phyloP scores from a whole-genome alignment of 768 basidiomycete species.

The Cyclocybe aegerita region DNA sequence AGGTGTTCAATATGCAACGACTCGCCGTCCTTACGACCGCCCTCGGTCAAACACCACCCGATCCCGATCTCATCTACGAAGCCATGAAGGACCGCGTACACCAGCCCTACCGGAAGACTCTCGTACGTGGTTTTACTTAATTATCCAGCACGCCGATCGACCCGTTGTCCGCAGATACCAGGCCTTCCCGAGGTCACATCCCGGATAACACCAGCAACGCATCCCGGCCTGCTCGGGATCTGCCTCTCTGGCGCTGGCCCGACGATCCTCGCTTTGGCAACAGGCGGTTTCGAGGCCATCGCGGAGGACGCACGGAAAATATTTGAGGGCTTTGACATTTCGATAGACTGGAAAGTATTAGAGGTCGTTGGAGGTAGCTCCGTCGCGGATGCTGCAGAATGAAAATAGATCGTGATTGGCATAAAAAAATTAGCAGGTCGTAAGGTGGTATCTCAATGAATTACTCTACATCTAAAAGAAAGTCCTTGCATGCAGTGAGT shows the following conservation, averaged over 20 bases:
- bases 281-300: conserved; percentile 78
- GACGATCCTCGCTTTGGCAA: conserved; percentile 94
- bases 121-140: conserved; percentile 49
- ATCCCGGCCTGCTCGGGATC: conserved; percentile 95
- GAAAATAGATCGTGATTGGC: conserved; percentile 16
- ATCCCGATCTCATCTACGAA: conserved; percentile 96
- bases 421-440: conserved; percentile 10
- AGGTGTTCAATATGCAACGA: conserved; percentile 98
- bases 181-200: conserved; percentile 93
- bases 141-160: background rate
- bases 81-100: conserved; percentile 99
- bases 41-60: conserved; percentile 85
- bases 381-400: conserved; percentile 22
- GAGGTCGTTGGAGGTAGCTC: conserved; percentile 53
- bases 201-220: conserved; percentile 80
- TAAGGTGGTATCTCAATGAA: conserved; percentile 15
- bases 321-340: conserved; percentile 68
- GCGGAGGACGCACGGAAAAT: conserved; percentile 78
- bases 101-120: conserved; percentile 88
- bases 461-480: conserved; percentile 16
- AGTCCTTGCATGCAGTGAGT: conserved; percentile 11
- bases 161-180: conserved; percentile 68
- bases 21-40: conserved; percentile 96
- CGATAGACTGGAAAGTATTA: conserved; percentile 90
- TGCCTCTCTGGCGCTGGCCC: conserved; percentile 98